phyloP scores from a whole-genome alignment of 2,329 filamentous ascomycete species.

The Furcasterigmium furcatum region DNA sequence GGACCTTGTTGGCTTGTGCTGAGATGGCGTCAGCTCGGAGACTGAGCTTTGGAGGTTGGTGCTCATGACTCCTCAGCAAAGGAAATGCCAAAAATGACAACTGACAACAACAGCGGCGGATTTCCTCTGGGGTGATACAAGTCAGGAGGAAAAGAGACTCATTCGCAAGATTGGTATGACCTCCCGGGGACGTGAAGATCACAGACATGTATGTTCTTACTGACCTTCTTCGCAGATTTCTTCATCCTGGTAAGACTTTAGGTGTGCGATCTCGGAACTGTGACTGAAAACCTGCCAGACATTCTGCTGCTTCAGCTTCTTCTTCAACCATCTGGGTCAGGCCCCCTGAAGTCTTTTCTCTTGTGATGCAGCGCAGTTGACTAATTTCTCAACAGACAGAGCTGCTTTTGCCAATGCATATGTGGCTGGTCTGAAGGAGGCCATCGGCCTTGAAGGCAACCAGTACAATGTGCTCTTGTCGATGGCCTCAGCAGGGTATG shows the following conservation, averaged over 20 bases:
- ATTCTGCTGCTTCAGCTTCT: constrained; percentile 28
- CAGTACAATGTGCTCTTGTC: constrained; percentile 40
- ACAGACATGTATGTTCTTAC: not conserved
- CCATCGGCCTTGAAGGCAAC: constrained; percentile 42
- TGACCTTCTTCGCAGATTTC: constrained; percentile 16
- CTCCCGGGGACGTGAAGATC: not conserved
- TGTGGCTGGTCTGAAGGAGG: constrained; percentile 40
- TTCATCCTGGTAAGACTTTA: constrained; percentile 20
- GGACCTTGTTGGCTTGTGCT: too few species aligned
- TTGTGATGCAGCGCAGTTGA: too few species aligned
- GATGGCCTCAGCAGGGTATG: constrained; percentile 23
- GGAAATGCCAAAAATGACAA: too few species aligned
- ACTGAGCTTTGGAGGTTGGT: too few species aligned
- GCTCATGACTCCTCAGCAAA: too few species aligned
- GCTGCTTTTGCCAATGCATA: constrained; percentile 42
- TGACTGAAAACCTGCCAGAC: constrained; percentile 19
- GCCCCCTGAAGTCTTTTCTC: too few species aligned
- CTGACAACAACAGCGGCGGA: not conserved
- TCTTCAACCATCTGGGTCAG: constrained; percentile 34
- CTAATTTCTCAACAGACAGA: constrained; percentile 18
- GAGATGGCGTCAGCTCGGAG: too few species aligned
- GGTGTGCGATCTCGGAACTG: not conserved
- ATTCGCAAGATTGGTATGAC: constrained; percentile 21
- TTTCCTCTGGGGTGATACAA: constrained; percentile 1
- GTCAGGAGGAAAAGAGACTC: constrained; percentile 19